Conservation (phyloP, 2,329 filamentous ascomycete species). For the Hymenoscyphus scutula region DNA sequence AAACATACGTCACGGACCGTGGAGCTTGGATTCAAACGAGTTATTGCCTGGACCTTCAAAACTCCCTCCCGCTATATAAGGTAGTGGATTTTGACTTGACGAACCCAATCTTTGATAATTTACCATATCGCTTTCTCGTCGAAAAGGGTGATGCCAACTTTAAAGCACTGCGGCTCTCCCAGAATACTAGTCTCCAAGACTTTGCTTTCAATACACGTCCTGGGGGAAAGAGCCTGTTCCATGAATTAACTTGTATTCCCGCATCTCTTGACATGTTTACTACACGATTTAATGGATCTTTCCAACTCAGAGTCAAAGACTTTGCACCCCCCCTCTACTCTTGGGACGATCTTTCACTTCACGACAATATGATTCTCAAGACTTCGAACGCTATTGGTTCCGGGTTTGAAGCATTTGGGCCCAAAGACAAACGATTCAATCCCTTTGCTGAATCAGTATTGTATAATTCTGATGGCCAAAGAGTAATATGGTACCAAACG, state of each 20-base stretch:
- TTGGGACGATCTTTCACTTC: too few relatives aligned
- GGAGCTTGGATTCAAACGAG: neutral
- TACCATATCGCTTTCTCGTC: neutral
- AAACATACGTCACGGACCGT: neutral
- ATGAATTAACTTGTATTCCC: neutral
- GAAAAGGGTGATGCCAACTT: neutral
- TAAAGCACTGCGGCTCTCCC: neutral
- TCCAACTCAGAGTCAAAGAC: neutral
- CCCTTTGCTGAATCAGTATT: too few relatives aligned
- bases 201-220: neutral
- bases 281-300: neutral
- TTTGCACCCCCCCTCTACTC: too few relatives aligned
- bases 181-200: neutral
- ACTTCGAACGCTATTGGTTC: neutral
- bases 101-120: neutral
- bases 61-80: neutral
- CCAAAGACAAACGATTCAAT: too few relatives aligned
- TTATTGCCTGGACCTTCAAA: neutral
- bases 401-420: too few relatives aligned
- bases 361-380: neutral
- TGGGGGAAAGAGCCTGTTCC: neutral
- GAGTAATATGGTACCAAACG: neutral
- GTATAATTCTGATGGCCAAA: too few relatives aligned
- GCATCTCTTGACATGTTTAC: neutral
- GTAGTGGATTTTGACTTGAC: neutral